A percentile compares a stretch with the other conserved stretches of the same genome.
These are phyloP conservation scores for Trichophyton schoenleinii DNA, from an alignment of 2,329 filamentous ascomycete genomes.

Conservation along the genomic window DNA sequence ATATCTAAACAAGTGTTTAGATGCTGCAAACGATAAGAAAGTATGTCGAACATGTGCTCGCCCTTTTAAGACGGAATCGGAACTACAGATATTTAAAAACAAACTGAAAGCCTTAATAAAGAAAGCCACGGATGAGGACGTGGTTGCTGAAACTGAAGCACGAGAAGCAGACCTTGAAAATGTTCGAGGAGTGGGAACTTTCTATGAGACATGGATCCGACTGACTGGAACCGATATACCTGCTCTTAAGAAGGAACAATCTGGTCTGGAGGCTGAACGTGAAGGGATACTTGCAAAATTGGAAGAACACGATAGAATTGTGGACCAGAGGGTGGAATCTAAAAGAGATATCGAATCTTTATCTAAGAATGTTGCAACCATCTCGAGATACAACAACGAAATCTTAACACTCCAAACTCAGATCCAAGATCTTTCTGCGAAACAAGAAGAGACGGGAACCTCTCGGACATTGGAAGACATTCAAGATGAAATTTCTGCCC, in stretches of 20 bases:
- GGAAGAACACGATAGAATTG: conserved; percentile 54
- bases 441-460: conserved; percentile 55
- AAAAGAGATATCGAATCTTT: conserved; percentile 65
- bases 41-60: conserved; percentile 66
- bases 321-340: conserved; percentile 50
- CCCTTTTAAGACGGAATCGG: conserved; percentile 47
- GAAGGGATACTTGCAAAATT: conserved; percentile 48
- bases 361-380: conserved; percentile 61
- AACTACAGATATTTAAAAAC: conserved; percentile 50
- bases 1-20: conserved; percentile 58
- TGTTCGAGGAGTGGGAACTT: conserved; percentile 50
- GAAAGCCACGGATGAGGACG: conserved; percentile 38
- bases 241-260: conserved; percentile 50
- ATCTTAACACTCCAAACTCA: conserved; percentile 59
- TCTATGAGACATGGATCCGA: conserved; percentile 63
- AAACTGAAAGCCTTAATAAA: conserved; percentile 49
- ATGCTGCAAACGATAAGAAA: conserved; percentile 53
- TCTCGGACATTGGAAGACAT: conserved; percentile 71
- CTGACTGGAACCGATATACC: conserved; percentile 59
- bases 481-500: conserved; percentile 57
- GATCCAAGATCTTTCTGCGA: conserved; percentile 60
- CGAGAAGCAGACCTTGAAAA: conserved; percentile 50
- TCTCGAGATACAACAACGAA: conserved; percentile 59
- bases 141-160: conserved; percentile 50
- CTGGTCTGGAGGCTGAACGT: conserved; percentile 49